Percentiles rank a stretch among this genome's conserved stretches.
Conservation (phyloP, 2,329 filamentous ascomycete genomes). For the Exophiala spinifera region DNA sequence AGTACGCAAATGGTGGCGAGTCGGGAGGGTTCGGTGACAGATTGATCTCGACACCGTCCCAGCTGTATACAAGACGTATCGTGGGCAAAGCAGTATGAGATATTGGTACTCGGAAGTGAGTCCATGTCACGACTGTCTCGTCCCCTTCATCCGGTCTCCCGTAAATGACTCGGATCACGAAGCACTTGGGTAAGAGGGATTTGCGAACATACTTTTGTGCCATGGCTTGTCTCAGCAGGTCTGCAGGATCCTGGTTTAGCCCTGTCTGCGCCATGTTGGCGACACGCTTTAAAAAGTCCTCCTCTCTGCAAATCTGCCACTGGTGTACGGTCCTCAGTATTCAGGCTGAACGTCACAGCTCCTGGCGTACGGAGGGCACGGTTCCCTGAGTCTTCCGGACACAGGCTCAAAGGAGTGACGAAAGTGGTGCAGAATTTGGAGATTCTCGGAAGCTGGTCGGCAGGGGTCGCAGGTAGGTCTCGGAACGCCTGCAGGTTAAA, state of each 20-base stretch:
- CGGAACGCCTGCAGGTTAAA: conserved; percentile 2
- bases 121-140: conserved; percentile 8
- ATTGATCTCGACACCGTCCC: too few relatives aligned
- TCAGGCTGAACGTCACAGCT: conserved; percentile 10
- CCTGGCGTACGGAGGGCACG: conserved; percentile 14
- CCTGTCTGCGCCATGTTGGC: conserved; percentile 29
- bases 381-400: conserved; percentile 22
- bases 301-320: conserved; percentile 13
- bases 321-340: neutral
- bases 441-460: conserved; percentile 24
- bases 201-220: conserved; percentile 53
- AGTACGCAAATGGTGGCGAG: conserved; percentile 3
- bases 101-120: conserved; percentile 4
- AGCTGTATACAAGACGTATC: too few relatives aligned
- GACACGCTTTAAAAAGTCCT: conserved; percentile 9
- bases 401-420: conserved; percentile 22
- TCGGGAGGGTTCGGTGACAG: neutral
- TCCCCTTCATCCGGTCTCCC: conserved; percentile 1
- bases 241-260: conserved; percentile 51
- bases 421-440: conserved; percentile 26
- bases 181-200: conserved; percentile 15
- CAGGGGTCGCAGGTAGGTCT: conserved; percentile 21
- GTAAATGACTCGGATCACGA: conserved; percentile 7
- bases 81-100: neutral
- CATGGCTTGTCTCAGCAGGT: conserved; percentile 58